These are phyloP conservation scores for Pecoramyces ruminantium DNA, from an alignment of 192 early-diverging fungal species.

Conservation along the genomic window DNA sequence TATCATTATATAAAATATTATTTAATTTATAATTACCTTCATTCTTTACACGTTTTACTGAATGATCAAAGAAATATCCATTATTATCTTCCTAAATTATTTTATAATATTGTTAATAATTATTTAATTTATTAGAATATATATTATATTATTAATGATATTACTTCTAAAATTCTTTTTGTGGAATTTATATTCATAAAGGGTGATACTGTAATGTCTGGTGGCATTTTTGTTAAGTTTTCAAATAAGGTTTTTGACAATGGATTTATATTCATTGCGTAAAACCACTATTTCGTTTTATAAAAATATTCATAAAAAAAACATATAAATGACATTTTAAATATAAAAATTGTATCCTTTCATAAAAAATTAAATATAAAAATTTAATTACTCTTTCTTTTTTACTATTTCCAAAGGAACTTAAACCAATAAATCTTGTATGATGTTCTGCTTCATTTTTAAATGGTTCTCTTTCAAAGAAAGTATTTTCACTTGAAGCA, in stretches of 20 bases:
- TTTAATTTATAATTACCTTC: constrained; percentile 4
- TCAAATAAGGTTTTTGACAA: constrained; percentile 20
- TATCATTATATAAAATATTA: no score
- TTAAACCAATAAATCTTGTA: constrained; percentile 75
- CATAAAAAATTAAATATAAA: no score
- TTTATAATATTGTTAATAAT: no score
- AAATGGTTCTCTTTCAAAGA: constrained; percentile 78
- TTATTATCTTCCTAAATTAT: neutral
- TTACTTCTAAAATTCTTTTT: constrained; percentile 6
- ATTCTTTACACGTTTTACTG: constrained; percentile 7
- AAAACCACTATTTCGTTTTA: constrained; percentile 75
- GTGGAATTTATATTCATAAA: constrained; percentile 13
- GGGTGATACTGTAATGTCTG: constrained; percentile 35
- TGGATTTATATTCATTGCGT: constrained; percentile 72
- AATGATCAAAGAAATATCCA: neutral
- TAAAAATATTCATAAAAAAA: neutral
- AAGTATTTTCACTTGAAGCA: constrained; percentile 40
- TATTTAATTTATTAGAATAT: no score
- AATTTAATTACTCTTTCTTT: constrained; percentile 53
- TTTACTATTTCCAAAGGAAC: constrained; percentile 35
- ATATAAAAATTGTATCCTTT: no score
- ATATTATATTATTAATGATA: constrained; percentile 5
- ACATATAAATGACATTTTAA: no score
- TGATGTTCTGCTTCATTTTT: constrained; percentile 36
- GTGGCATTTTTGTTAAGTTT: constrained; percentile 13